Evolutionary conservation across 106 monocot genomes (phyloP), one percentile per base, ranked within the genome.

Genomic region (Apostasia shenzhenica): DNA sequence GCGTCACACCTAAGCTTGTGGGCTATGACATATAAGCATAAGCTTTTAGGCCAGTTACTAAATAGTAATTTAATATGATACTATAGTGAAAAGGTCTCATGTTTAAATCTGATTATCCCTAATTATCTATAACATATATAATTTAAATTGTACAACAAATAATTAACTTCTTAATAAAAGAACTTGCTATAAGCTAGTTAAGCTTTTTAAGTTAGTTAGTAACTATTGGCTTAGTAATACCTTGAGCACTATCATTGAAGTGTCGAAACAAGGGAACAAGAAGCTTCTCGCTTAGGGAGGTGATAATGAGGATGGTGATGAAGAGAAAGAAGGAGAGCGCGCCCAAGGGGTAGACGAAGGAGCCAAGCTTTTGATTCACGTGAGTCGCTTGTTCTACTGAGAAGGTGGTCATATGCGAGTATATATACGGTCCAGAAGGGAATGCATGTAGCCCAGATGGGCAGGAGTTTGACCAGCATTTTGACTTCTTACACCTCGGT

Each of bases 371-470:
- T 60, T 86, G 91, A 77, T 95, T 69, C 95, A 95, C 89, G 81
- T 84, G 81, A 0, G 88, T 86, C 50, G 88, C 95, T 48, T 95
- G 95, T 56, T 91, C 91, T 0, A 95, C 83, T 2, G 91, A 88
- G 84, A 95, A 88, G 48, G 95, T 95, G 13, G 86, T 92, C 88
- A 95, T 95, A 55, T 95, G 95, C 8, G 95, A 88, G 76, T 95
- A 95, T 4, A 91, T 72, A n/a, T n/a, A n/a, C n/a, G 8, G 95
- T 95, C 95, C 95, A 95, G 86, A 95, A 95, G 47, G 92, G 84
- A 70, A 95, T 95, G 68, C 86, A 82, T 41, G 95, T 91, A 2
- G 91, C 83, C 95, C 95, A 95, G 12, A 95, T 82, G 0, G 95
- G 95, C 9, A 95, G 88, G 68, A 95, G 74, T 50, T 86, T 81